These are phyloP conservation scores for Taphrina communis DNA, from an alignment of 1,139 yeast species.

Conservation along the genomic window DNA sequence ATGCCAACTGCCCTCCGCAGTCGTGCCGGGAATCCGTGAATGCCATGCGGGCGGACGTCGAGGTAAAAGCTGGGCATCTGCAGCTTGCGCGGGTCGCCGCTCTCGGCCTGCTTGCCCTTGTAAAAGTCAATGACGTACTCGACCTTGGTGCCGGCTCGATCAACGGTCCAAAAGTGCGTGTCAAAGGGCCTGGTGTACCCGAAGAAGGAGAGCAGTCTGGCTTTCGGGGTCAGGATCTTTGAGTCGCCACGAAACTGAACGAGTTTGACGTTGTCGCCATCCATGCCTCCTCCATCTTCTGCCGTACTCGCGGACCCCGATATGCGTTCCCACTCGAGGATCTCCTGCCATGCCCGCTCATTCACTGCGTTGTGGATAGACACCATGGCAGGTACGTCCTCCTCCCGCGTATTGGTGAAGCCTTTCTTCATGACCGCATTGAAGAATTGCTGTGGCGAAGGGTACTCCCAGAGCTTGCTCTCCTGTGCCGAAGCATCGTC, in stretches of 20 bases:
- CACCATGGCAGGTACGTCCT: slow-evolving; percentile 87
- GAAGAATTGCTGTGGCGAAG: slow-evolving; percentile 91
- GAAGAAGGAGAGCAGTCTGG: slow-evolving; percentile 69
- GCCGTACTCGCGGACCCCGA: slow-evolving; percentile 55
- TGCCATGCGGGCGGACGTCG: slow-evolving; percentile 37
- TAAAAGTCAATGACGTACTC: slow-evolving; percentile 96
- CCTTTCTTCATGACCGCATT: slow-evolving; percentile 92
- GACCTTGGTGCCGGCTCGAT: slow-evolving; percentile 79
- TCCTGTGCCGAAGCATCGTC: slow-evolving; percentile 25
- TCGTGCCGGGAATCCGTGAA: slow-evolving; percentile 33
- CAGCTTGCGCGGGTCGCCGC: slow-evolving; percentile 16
- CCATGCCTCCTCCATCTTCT: slow-evolving; percentile 72
- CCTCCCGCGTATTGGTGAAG: slow-evolving; percentile 74
- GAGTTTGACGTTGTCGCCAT: slow-evolving; percentile 58
- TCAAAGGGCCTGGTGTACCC: slow-evolving; percentile 74
- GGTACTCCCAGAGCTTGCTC: slow-evolving; percentile 73
- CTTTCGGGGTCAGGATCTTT: slow-evolving; percentile 83
- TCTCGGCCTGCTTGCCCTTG: slow-evolving; percentile 58
- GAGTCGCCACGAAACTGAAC: slow-evolving; percentile 91
- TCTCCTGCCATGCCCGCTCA: slow-evolving; percentile 89
- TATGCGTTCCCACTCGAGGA: slow-evolving; percentile 77
- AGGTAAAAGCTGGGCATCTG: slow-evolving; percentile 39
- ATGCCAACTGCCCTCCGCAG: slow-evolving; percentile 14
- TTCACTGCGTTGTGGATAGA: slow-evolving; percentile 95
- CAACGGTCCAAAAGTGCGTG: slow-evolving; percentile 94